Base-by-base conservation (phyloP, 2,329 filamentous ascomycete genomes). In the Aplosporella prunicola region DNA sequence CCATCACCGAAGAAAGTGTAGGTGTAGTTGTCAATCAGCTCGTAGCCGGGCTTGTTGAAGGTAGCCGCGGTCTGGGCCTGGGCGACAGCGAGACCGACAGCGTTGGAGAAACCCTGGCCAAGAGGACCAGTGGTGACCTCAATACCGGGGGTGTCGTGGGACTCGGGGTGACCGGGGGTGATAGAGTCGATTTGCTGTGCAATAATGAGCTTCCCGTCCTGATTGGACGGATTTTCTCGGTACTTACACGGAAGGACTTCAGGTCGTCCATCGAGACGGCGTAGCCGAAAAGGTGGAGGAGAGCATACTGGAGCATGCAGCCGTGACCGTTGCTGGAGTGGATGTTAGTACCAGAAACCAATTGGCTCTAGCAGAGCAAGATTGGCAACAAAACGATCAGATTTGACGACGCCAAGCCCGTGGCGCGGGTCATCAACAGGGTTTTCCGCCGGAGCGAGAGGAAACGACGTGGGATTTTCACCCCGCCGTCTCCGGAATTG, bases 271-370 rank as follows among this genome's bases (percentile, higher is more conserved):
- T 72, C 57, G 76, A 76, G 52, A 98, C 55, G 47, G 69, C 76
- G 64, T 93, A 98, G 64, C 91, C 91, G 67, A 88, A 94, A 40
- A 98, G 75, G 73, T 98, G 91, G 56, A 98, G 82, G 52, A 98
- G 77, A 57, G 89, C 83, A 80, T 98, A 98, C 66, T 95, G 91
- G 44, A 98, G 85, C 88, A 98, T 94, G 78, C 91, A 98, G 55
- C 82, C 91, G 71, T 98, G 91, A 53, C 91, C 91, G 74, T 98
- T 98, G 45, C 88, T 95, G 54, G 35, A 32, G 20, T 18, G 17
- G 37, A 38, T n/a, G n/a, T n/a, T n/a, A n/a, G n/a, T n/a, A n/a
- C n/a, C n/a, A n/a, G n/a, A n/a, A n/a, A n/a, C n/a, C n/a, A n/a
- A n/a, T n/a, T n/a, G n/a, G n/a, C n/a, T n/a, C n/a, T n/a, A n/a